Base-by-base conservation (phyloP, 106 monocot genomes). In the Dendrobium huoshanense region DNA sequence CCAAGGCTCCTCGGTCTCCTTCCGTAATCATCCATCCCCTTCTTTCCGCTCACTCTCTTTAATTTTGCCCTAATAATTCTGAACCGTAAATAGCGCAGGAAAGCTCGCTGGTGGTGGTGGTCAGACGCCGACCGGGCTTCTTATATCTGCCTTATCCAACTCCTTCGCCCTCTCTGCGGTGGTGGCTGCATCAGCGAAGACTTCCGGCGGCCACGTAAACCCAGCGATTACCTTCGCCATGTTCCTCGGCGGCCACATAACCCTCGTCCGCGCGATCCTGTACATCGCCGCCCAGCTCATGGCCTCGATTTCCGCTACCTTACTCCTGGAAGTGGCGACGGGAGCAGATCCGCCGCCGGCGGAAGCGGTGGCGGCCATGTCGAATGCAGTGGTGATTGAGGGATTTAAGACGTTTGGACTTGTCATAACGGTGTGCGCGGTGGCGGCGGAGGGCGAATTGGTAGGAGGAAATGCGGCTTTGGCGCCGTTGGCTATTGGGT, bases 191-290 rank as follows among this genome's bases (percentile, higher is more conserved):
- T 81, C 79, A 7, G 84, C 84, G 41, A 87, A 87, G 82, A 87
- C 82, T 84, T 87, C 87, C 72, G 87, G 87, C 24, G 87, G 84
- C 4, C 87, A 87, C 81, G 84, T 87, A 5, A 87, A 87, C 84
- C 87, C 87, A 2, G 87, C 87, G 7, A 84, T 87, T 11, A 87
- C 87, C 17, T 87, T 87, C 87, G 87, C 84, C 40, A 79, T 79
- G 16, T 87, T 87, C 84, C 6, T 87, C 24, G 87, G 87, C 40
- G 87, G 87, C 4, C 81, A 87, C 87, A 85, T 85, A 75, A 82
- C 82, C 37, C 81, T 87, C 47, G 43, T 87, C 48, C 84, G 84
- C 2, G 87, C 82, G 9, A 67, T 87, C 55, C 79, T 85, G 2
- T 87, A 87, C 82, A 82, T 81, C 79, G 43, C 79, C 10, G 84